Percentiles rank a stretch among this genome's conserved stretches.
Evolutionary conservation across 768 basidiomycete genomes (phyloP).

Genomic region (Amanita brunnescens): DNA sequence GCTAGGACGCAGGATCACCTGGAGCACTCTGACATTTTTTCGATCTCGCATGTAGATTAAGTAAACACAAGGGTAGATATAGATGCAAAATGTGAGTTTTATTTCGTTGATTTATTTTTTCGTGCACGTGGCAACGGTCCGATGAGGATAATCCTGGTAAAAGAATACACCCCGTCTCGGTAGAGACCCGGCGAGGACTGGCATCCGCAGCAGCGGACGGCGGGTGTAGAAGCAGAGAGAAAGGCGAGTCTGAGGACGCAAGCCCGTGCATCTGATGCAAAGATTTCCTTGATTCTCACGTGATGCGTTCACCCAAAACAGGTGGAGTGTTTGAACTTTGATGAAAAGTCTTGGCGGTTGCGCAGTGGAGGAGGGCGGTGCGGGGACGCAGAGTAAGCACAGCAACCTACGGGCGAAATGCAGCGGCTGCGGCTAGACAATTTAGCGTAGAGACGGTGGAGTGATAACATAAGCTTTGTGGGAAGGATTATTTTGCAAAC

Average conservation of each 20-base stretch:
- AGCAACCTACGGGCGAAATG: neutral
- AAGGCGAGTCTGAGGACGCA: slow-evolving; percentile 79
- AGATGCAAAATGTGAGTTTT: slow-evolving; percentile 19
- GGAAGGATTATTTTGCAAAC: neutral
- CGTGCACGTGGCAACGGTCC: slow-evolving; percentile 26
- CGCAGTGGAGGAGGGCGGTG: neutral
- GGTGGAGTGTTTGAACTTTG: neutral
- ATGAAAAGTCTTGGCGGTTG: neutral
- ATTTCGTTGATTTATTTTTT: slow-evolving; percentile 12
- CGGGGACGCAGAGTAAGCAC: neutral
- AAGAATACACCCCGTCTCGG: slow-evolving; percentile 59
- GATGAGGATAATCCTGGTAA: slow-evolving; percentile 87
- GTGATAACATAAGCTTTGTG: neutral
- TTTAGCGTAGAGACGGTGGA: neutral
- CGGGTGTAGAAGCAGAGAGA: slow-evolving; percentile 69
- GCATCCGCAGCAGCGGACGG: slow-evolving; percentile 24
- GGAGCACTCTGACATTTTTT: slow-evolving; percentile 37
- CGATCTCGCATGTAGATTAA: slow-evolving; percentile 3
- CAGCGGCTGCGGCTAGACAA: neutral
- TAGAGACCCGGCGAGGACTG: slow-evolving; percentile 15
- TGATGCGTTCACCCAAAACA: neutral
- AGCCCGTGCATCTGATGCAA: neutral
- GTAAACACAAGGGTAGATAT: neutral
- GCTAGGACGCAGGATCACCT: slow-evolving; percentile 91
- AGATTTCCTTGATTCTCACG: neutral